Evolutionary conservation across 495 filamentous ascomycete species (phyloP).

Genomic region (Podospora pseudoanserina): DNA sequence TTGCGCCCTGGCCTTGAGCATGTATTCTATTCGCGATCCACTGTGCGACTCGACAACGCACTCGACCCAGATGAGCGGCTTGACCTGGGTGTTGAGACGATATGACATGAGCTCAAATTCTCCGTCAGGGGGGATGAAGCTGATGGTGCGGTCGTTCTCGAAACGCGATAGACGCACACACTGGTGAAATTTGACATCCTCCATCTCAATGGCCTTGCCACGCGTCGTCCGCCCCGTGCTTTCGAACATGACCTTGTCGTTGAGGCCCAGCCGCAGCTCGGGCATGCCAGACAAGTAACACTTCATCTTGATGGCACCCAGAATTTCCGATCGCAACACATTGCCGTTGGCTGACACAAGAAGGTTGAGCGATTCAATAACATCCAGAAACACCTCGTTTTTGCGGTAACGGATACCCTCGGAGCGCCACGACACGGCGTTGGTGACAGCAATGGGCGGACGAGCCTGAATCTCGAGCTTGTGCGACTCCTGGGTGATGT

Average conservation of each 20-base stretch:
- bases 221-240: slow-evolving; percentile 90
- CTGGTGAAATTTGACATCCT: slow-evolving; percentile 99
- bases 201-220: slow-evolving; percentile 99
- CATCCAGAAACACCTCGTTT: slow-evolving; percentile 98
- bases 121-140: slow-evolving; percentile 96
- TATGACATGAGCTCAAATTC: slow-evolving; percentile 99
- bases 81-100: slow-evolving; percentile 96
- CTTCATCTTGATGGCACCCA: slow-evolving; percentile 99
- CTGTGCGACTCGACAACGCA: slow-evolving; percentile 95
- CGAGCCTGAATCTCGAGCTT: slow-evolving; percentile 97
- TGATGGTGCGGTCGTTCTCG: slow-evolving; percentile 98
- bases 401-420: slow-evolving; percentile 99
- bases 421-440: slow-evolving; percentile 95
- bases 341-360: slow-evolving; percentile 93
- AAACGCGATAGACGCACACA: slow-evolving; percentile 94
- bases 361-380: slow-evolving; percentile 95
- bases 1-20: slow-evolving; percentile 96
- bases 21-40: slow-evolving; percentile 93
- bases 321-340: slow-evolving; percentile 92
- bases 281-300: slow-evolving; percentile 99
- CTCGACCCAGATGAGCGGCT: slow-evolving; percentile 98
- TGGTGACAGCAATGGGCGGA: slow-evolving; percentile 99
- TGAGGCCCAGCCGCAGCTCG: slow-evolving; percentile 87
- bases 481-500: slow-evolving; percentile 99
- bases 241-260: slow-evolving; percentile 99